A percentile compares a stretch with the other conserved stretches of the same genome.
Conservation (phyloP, 2,329 filamentous ascomycete species). For the Talaromyces atroroseus region DNA sequence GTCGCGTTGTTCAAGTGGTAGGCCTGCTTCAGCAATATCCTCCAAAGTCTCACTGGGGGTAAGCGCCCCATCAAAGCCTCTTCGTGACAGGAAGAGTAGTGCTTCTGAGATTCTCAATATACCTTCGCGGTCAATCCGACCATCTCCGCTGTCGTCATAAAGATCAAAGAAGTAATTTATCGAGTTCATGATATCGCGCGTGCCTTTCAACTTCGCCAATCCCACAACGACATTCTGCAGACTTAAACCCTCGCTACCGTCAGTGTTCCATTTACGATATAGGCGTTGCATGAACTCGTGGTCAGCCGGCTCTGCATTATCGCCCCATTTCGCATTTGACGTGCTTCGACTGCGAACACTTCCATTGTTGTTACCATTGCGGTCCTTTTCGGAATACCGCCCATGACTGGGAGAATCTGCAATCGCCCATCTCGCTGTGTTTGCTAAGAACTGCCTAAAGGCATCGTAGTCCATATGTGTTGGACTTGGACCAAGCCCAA, state of each 20-base stretch:
- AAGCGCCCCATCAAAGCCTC: conserved; percentile 72
- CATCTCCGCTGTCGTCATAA: conserved; percentile 88
- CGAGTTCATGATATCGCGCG: conserved; percentile 92
- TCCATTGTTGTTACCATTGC: conserved; percentile 27
- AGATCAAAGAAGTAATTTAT: conserved; percentile 98
- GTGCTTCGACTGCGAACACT: conserved; percentile 50
- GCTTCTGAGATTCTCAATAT: conserved; percentile 94
- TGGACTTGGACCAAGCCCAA: conserved; percentile 81
- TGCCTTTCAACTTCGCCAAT: conserved; percentile 84
- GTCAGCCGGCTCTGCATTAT: conserved; percentile 66
- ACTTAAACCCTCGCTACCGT: conserved; percentile 69
- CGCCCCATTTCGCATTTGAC: conserved; percentile 52
- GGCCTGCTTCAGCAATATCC: conserved; percentile 41
- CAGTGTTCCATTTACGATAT: conserved; percentile 82
- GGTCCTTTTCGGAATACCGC: conserved; percentile 46
- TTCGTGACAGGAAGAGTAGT: conserved; percentile 81
- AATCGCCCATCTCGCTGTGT: conserved; percentile 86
- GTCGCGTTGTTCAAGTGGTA: conserved; percentile 27
- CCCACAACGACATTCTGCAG: conserved; percentile 90
- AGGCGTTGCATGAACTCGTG: conserved; percentile 90
- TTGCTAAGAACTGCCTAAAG: conserved; percentile 88
- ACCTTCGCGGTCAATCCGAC: conserved; percentile 88
- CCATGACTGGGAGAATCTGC: conserved; percentile 69
- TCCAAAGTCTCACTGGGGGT: conserved; percentile 59
- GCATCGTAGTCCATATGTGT: conserved; percentile 96